Conservation (phyloP, 2,329 filamentous ascomycete genomes). For the Epichloe festucae region DNA sequence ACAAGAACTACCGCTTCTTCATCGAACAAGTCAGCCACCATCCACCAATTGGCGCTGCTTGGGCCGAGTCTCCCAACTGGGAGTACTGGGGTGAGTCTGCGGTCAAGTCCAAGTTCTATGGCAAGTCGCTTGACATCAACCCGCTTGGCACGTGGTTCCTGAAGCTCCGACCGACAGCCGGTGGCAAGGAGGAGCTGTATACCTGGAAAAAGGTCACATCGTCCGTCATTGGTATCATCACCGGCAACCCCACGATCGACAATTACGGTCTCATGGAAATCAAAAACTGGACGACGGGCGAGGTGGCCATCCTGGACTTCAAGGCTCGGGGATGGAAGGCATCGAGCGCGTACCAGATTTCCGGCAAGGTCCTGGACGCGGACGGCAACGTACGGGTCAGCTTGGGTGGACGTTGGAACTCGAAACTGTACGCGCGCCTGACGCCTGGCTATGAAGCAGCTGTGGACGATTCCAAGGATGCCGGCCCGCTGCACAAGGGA, state of each 20-base stretch:
- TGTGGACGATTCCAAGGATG: conserved; percentile 42
- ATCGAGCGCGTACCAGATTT: conserved; percentile 76
- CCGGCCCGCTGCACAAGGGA: conserved; percentile 28
- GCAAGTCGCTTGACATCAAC: conserved; percentile 94
- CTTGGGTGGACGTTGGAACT: conserved; percentile 92
- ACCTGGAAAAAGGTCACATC: conserved; percentile 99
- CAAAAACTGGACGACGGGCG: conserved; percentile 93
- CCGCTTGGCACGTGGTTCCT: conserved; percentile 96
- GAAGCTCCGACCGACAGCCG: conserved; percentile 61
- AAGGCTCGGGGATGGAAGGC: conserved; percentile 95
- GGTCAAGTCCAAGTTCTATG: conserved; percentile 93
- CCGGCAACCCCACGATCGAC: conserved; percentile 89
- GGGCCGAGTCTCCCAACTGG: conserved; percentile 87
- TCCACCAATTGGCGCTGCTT: conserved; percentile 84
- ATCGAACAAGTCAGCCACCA: conserved; percentile 98
- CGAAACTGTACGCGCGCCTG: conserved; percentile 85
- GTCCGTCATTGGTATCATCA: conserved; percentile 96
- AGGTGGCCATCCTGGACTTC: conserved; percentile 81
- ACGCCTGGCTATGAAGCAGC: conserved; percentile 80
- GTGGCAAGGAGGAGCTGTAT: conserved; percentile 74
- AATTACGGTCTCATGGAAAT: conserved; percentile 97
- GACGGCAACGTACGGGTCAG: conserved; percentile 75
- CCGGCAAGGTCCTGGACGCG: conserved; percentile 71
- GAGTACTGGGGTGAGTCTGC: conserved; percentile 95
- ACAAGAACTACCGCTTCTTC: conserved; percentile 97